Evolutionary conservation across 2,329 filamentous ascomycete species (phyloP).

Genomic region (Diaporthe helianthi): DNA sequence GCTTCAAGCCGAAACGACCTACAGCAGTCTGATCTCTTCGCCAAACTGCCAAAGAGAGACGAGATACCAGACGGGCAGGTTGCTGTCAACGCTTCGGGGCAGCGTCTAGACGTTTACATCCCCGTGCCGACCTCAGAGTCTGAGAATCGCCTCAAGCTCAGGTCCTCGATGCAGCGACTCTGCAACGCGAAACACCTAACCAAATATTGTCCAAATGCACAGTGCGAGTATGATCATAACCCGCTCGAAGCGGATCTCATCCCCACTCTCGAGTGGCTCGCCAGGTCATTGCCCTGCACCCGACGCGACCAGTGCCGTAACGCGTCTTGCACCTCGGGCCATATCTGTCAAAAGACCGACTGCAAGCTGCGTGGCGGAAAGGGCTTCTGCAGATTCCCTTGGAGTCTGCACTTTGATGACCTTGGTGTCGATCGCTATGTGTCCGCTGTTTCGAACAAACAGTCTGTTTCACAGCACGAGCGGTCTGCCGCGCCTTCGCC

Average conservation of each 20-base stretch:
- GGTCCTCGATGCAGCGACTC: constrained; percentile 37
- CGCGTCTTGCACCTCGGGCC: constrained; percentile 40
- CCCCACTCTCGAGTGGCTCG: constrained; percentile 40
- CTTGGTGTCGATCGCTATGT: constrained; percentile 28
- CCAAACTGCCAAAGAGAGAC: constrained; percentile 37
- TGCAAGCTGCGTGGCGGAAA: constrained; percentile 44
- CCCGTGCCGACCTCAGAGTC: constrained; percentile 34
- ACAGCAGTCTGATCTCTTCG: constrained; percentile 23
- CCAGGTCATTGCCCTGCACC: constrained; percentile 42
- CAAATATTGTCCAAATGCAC: constrained; percentile 39
- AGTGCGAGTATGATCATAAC: constrained; percentile 43
- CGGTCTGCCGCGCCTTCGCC: constrained; percentile 1
- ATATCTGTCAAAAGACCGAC: constrained; percentile 43
- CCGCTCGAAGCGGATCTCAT: constrained; percentile 39
- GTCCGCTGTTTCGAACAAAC: background rate
- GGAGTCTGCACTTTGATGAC: constrained; percentile 37
- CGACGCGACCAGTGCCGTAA: constrained; percentile 41
- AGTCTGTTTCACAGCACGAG: background rate
- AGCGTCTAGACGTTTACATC: constrained; percentile 43
- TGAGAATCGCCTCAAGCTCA: constrained; percentile 37
- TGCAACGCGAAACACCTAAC: constrained; percentile 30
- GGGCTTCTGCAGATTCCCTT: constrained; percentile 40
- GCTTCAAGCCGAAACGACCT: constrained; percentile 22
- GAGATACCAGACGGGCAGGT: constrained; percentile 41
- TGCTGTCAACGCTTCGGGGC: constrained; percentile 39